Conservation (phyloP, 2,329 filamentous ascomycete species). For the Monilinia fructigena region DNA sequence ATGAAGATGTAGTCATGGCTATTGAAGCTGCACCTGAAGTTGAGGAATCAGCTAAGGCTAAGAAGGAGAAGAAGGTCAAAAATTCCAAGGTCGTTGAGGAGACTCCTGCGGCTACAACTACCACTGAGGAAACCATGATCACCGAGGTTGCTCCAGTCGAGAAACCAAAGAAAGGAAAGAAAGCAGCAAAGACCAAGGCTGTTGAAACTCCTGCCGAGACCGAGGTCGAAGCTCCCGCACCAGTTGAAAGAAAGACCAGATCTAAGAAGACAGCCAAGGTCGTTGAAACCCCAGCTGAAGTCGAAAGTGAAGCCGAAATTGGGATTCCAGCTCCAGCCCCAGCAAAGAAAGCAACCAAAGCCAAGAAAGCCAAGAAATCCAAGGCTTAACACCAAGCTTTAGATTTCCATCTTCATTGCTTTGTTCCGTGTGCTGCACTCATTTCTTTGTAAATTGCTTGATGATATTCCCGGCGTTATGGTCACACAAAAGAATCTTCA, state of each 20-base stretch:
- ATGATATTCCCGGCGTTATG: no score
- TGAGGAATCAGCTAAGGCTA: constrained; percentile 22
- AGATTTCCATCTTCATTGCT: background rate
- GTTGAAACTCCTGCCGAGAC: constrained; percentile 5
- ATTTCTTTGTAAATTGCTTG: no score
- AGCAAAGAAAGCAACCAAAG: constrained; percentile 2
- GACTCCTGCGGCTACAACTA: constrained; percentile 31
- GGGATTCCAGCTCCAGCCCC: background rate
- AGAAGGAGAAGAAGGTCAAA: constrained; percentile 35
- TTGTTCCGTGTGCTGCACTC: no score
- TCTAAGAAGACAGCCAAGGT: constrained; percentile 4
- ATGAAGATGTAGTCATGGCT: constrained; percentile 37
- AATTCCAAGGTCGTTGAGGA: constrained; percentile 29
- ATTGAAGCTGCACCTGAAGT: constrained; percentile 33
- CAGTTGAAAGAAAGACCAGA: constrained; percentile 12
- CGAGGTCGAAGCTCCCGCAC: background rate
- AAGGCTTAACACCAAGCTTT: background rate
- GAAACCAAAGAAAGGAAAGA: constrained; percentile 40
- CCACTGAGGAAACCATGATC: constrained; percentile 39
- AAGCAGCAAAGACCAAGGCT: constrained; percentile 29
- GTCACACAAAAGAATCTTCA: no score
- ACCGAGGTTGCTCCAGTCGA: constrained; percentile 43
- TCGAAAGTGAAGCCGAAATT: background rate
- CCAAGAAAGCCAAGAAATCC: constrained; percentile 13
- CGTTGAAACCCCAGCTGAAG: background rate